Base-by-base conservation (phyloP, 805 yeast species). In the Candida methanosorbosa region DNA sequence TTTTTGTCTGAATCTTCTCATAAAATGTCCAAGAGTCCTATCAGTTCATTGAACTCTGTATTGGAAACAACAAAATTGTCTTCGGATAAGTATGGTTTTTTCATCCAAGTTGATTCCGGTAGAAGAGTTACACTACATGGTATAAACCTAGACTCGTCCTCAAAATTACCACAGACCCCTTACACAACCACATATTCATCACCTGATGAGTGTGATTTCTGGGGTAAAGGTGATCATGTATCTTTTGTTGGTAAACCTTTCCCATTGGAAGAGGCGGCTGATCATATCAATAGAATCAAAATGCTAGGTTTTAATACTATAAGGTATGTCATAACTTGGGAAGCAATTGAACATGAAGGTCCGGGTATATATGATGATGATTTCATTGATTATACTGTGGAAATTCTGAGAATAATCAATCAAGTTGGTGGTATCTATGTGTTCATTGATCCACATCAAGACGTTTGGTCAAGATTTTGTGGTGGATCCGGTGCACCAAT, bases 401-500 rank as follows among this genome's bases (percentile, higher is more conserved):
- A 76, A 36, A 59, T 86, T 5, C 56, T 88, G 35, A 63, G 67
- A 35, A 69, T 75, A 7, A 68, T 82, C 12, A 65, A 72, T 30
- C 50, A 66, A 15, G 62, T 75, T 20, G 94, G 92, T 1, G 90
- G 88, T 0, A 52, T 87, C 15, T 82, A 81, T 46, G 84, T 86
- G 6, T 77, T 82, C 44, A 52, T 88, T 43, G 96, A 88, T 50
- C 85, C 94, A 1, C 97, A 88, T 53, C 97, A 88, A 55, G 97
- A 88, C 53, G 94, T 80, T 11, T 88, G 97, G 97, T 79, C 92
- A 1, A 70, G 96, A 32, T 83, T 68, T 51, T 64, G 77, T 9
- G 96, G 96, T 5, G 97, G 97, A 2, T 77, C 85, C 31, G 97
- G 97, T 15, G 95, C 96, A 4, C 97, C 97, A 1, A 48, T 84